Percentiles rank a stretch among this genome's conserved stretches.
Evolutionary conservation across 1,284 basidiomycete species (phyloP).

Genomic region (Ustilago tritici): DNA sequence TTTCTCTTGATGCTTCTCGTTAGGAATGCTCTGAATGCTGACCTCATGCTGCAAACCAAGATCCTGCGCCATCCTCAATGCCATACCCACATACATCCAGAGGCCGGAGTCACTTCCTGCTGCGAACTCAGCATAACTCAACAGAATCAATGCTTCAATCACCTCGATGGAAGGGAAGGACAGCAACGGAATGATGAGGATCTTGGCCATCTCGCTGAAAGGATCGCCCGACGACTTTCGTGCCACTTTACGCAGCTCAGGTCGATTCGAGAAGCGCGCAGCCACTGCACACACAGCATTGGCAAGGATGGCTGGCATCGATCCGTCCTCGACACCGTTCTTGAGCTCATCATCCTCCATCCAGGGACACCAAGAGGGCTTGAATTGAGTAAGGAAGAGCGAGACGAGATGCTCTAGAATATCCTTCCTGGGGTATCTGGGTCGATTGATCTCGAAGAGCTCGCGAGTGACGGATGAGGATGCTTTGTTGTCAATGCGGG

Average conservation of each 20-base stretch:
- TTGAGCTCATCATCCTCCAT: conserved; percentile 54
- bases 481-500: conserved; percentile 35
- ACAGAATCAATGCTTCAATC: conserved; percentile 56
- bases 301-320: conserved; percentile 59
- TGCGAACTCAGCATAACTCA: conserved; percentile 60
- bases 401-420: conserved; percentile 53
- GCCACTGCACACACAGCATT: conserved; percentile 60
- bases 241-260: conserved; percentile 49
- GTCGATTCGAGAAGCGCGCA: conserved; percentile 54
- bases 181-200: conserved; percentile 61
- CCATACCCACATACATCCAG: conserved; percentile 65
- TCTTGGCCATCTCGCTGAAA: conserved; percentile 64
- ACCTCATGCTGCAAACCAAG: conserved; percentile 60
- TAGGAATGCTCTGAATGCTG: conserved; percentile 55
- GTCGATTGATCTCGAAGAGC: conserved; percentile 60
- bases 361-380: conserved; percentile 60
- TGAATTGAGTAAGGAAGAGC: conserved; percentile 56
- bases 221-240: conserved; percentile 57
- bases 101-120: conserved; percentile 59
- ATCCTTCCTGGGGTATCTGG: conserved; percentile 54
- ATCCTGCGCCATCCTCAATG: conserved; percentile 58
- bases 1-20: conserved; percentile 53
- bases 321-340: conserved; percentile 43
- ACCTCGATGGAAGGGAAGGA: conserved; percentile 62
- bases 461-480: conserved; percentile 55